Percentiles rank a stretch among this genome's conserved stretches.
phyloP scores from a whole-genome alignment of 805 yeast genomes.

The Scheffersomyces lignosus region DNA sequence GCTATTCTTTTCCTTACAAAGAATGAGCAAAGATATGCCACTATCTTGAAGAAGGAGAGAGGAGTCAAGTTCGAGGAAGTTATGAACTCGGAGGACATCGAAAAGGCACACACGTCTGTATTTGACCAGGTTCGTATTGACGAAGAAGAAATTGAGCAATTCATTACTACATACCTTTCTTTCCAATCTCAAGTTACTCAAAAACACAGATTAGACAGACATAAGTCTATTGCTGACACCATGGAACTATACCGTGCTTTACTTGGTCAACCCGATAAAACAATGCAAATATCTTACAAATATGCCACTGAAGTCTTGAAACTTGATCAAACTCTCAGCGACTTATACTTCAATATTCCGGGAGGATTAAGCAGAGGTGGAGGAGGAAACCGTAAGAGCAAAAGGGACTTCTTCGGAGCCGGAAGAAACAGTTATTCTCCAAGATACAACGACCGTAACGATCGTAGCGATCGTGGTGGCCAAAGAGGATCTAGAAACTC shows the following conservation, averaged over 20 bases:
- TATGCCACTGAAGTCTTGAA: conserved; percentile 7
- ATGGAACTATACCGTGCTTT: conserved; percentile 7
- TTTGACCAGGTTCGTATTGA: conserved; percentile 15
- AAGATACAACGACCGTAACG: background rate
- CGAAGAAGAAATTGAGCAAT: conserved; percentile 22
- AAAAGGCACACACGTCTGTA: conserved; percentile 26
- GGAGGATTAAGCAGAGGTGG: conserved; percentile 21
- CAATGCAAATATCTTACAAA: background rate
- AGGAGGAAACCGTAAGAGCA: conserved; percentile 8
- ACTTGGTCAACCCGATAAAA: background rate
- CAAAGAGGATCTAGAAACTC: conserved; percentile 1
- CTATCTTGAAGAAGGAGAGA: conserved; percentile 46
- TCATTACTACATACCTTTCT: conserved; percentile 24
- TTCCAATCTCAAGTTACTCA: conserved; percentile 26
- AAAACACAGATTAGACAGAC: conserved; percentile 4
- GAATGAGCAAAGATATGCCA: conserved; percentile 57
- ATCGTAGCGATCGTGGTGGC: conserved; percentile 7
- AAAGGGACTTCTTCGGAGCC: conserved; percentile 8
- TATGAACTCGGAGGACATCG: conserved; percentile 37
- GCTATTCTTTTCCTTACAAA: conserved; percentile 61
- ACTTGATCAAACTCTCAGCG: conserved; percentile 5
- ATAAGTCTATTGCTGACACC: conserved; percentile 10
- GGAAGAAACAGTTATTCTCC: background rate
- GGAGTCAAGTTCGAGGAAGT: conserved; percentile 55
- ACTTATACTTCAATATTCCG: conserved; percentile 24